Percentiles rank a stretch among this genome's conserved stretches.
Evolutionary conservation across 306 rosid species (phyloP).

Genomic region (Canavalia ensiformis): DNA sequence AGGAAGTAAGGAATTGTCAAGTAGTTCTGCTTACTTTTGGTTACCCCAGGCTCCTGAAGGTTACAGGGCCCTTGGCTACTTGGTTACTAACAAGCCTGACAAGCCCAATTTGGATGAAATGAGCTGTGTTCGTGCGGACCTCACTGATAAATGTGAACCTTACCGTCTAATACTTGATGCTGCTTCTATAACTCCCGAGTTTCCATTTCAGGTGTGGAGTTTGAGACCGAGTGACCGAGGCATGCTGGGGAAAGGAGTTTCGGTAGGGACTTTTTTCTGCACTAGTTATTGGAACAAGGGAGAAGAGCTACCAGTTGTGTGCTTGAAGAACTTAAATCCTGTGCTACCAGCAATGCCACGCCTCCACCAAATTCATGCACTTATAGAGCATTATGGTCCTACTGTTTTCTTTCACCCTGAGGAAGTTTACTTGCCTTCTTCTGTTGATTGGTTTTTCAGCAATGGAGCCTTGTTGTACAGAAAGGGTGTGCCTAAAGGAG

Average conservation of each 20-base stretch:
- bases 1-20: constrained; percentile 53
- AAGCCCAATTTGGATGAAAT: constrained; percentile 80
- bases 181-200: constrained; percentile 41
- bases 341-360: constrained; percentile 70
- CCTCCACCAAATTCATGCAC: constrained; percentile 76
- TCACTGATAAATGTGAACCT: constrained; percentile 74
- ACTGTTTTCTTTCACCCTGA: constrained; percentile 85
- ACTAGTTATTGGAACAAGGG: constrained; percentile 51
- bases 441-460: constrained; percentile 87
- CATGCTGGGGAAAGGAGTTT: constrained; percentile 73
- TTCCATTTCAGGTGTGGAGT: constrained; percentile 71
- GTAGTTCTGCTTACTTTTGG: constrained; percentile 77
- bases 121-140: constrained; percentile 80
- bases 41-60: constrained; percentile 85
- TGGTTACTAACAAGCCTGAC: constrained; percentile 67
- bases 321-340: constrained; percentile 84
- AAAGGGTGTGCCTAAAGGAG: constrained; percentile 58
- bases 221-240: constrained; percentile 74
- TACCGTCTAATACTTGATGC: constrained; percentile 58
- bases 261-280: constrained; percentile 80
- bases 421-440: constrained; percentile 89
- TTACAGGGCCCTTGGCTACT: constrained; percentile 75
- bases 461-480: constrained; percentile 73
- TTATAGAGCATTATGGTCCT: constrained; percentile 89
- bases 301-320: constrained; percentile 67